Evolutionary conservation across 805 yeast species (phyloP).

Genomic region (Kazachstania psychrophila): DNA sequence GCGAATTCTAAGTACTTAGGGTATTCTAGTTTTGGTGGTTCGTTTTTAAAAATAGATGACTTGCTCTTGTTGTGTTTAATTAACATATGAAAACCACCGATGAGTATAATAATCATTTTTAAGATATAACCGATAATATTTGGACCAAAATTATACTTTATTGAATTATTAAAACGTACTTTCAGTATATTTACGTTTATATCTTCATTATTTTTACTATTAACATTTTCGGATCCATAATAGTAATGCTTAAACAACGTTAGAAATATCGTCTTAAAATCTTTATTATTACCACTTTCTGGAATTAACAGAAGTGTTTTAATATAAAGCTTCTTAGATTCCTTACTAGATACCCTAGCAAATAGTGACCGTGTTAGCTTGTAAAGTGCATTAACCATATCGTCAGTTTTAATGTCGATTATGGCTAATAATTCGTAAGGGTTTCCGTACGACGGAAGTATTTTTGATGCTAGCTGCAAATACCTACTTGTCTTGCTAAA

Average conservation of each 20-base stretch:
- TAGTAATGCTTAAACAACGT: neutral
- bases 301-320: neutral
- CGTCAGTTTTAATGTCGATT: neutral
- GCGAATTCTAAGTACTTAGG: conserved; percentile 31
- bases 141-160: no score
- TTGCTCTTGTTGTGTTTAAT: no score
- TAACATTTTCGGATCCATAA: no score
- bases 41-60: no score
- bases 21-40: no score
- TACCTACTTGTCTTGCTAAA: conserved; percentile 7
- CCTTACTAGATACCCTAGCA: conserved; percentile 3
- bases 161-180: no score
- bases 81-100: conserved; percentile 10
- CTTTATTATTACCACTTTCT: neutral
- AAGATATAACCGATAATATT: no score
- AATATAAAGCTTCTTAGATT: no score
- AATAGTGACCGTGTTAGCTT: no score
- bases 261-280: neutral
- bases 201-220: no score
- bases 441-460: conserved; percentile 7
- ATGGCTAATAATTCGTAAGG: conserved; percentile 5
- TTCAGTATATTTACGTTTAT: no score
- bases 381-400: conserved; percentile 1
- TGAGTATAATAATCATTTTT: conserved; percentile 8
- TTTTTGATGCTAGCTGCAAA: conserved; percentile 2